These are phyloP conservation scores for Malassezia arunalokei DNA, from an alignment of 1,284 basidiomycete species.

Conservation along the genomic window DNA sequence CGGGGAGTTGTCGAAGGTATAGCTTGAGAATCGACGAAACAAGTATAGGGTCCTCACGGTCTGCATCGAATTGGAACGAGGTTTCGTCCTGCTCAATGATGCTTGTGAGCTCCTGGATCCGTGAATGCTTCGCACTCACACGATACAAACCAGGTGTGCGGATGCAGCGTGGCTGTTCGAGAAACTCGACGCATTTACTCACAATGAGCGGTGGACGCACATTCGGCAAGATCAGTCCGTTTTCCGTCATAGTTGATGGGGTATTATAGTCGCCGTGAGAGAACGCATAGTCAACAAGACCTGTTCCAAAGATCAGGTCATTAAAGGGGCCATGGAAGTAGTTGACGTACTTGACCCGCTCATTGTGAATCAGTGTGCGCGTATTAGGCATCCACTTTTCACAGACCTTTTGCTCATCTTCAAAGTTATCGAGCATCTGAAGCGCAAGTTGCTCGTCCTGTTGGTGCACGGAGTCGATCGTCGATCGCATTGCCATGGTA, in stretches of 20 bases:
- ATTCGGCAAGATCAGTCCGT: constrained; percentile 50
- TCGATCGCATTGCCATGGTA: constrained; percentile 19
- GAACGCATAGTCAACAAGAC: constrained; percentile 80
- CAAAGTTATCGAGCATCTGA: constrained; percentile 63
- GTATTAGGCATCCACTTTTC: constrained; percentile 50
- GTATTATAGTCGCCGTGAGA: constrained; percentile 47
- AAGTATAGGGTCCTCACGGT: constrained; percentile 71
- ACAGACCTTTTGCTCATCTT: constrained; percentile 51
- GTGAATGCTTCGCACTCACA: constrained; percentile 61
- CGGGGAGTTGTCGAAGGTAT: constrained; percentile 80
- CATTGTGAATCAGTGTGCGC: constrained; percentile 49
- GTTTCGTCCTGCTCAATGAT: constrained; percentile 79
- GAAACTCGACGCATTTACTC: constrained; percentile 67
- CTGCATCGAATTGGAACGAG: constrained; percentile 63
- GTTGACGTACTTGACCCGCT: constrained; percentile 59
- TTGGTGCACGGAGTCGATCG: constrained; percentile 25
- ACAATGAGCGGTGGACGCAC: constrained; percentile 61
- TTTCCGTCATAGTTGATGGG: constrained; percentile 55
- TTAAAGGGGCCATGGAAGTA: constrained; percentile 68
- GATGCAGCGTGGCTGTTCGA: constrained; percentile 61
- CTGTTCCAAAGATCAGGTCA: constrained; percentile 76
- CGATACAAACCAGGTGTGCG: constrained; percentile 60
- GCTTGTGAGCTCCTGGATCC: constrained; percentile 72
- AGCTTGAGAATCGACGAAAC: constrained; percentile 85
- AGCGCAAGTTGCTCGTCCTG: constrained; percentile 54